phyloP scores from a whole-genome alignment of 805 yeast species.

The Kregervanrija delftensis region DNA sequence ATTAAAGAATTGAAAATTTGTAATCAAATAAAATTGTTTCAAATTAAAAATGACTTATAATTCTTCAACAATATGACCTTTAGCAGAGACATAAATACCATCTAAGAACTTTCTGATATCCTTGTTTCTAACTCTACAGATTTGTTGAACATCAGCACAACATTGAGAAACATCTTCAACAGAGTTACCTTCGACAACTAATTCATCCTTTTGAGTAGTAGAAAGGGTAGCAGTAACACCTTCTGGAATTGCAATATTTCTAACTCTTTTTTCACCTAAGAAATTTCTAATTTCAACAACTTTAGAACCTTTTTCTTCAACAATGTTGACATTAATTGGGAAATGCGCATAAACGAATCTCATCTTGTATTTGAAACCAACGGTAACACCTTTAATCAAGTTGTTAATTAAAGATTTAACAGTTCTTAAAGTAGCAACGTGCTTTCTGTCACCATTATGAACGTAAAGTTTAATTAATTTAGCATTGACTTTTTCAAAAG shows the following conservation, averaged over 20 bases:
- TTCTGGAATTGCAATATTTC: slow-evolving; percentile 77
- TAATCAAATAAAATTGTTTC: neutral
- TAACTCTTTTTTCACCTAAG: slow-evolving; percentile 98
- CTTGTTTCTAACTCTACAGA: slow-evolving; percentile 98
- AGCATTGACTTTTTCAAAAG: slow-evolving; percentile 74
- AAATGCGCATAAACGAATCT: slow-evolving; percentile 99
- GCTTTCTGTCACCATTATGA: slow-evolving; percentile 99
- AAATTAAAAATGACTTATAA: slow-evolving; percentile 6
- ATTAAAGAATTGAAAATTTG: slow-evolving; percentile 1
- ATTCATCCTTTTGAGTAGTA: slow-evolving; percentile 87
- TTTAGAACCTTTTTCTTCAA: slow-evolving; percentile 67
- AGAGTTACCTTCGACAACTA: slow-evolving; percentile 89
- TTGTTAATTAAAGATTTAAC: slow-evolving; percentile 92
- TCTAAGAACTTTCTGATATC: slow-evolving; percentile 99
- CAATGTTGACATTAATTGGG: slow-evolving; percentile 97
- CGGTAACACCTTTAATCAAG: slow-evolving; percentile 97
- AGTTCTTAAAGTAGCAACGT: slow-evolving; percentile 98
- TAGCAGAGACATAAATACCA: slow-evolving; percentile 98
- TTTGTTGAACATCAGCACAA: slow-evolving; percentile 97
- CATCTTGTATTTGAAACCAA: slow-evolving; percentile 99
- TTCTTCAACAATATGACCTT: slow-evolving; percentile 71
- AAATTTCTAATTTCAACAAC: slow-evolving; percentile 97
- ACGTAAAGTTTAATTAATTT: slow-evolving; percentile 80
- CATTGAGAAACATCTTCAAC: slow-evolving; percentile 96
- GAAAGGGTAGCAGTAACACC: slow-evolving; percentile 88